Evolutionary conservation across 352 stramenopile species (phyloP).

Genomic region (Globisporangium paroecandrum): DNA sequence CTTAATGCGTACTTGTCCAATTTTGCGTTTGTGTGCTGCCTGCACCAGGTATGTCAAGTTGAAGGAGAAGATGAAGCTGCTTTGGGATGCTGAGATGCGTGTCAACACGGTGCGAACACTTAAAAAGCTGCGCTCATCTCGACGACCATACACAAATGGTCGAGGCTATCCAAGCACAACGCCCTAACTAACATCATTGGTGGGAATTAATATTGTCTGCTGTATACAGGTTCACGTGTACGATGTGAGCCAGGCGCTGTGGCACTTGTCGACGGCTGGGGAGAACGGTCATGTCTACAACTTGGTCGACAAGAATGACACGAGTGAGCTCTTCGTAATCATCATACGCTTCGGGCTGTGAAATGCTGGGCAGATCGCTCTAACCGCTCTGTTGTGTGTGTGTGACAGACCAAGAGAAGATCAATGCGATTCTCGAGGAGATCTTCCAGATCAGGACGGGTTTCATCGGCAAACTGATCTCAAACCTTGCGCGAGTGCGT

Average conservation of each 20-base stretch:
- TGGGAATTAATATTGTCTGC: not conserved
- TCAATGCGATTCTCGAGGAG: conserved; percentile 69
- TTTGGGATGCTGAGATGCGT: conserved; percentile 85
- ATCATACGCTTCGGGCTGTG: not conserved
- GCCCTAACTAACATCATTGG: not conserved
- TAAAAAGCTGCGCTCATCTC: not conserved
- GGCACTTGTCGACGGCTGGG: conserved; percentile 61
- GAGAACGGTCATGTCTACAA: conserved; percentile 73
- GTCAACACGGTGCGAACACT: conserved; percentile 68
- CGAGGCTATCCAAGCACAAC: conserved; percentile 1
- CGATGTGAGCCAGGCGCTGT: conserved; percentile 76
- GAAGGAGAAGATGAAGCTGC: conserved; percentile 85
- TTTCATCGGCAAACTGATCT: conserved; percentile 85
- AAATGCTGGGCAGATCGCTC: not conserved
- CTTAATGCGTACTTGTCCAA: not conserved
- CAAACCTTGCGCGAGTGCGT: conserved; percentile 64
- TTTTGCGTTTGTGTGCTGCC: not conserved
- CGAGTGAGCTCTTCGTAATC: conserved; percentile 42
- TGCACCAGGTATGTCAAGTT: conserved; percentile 69
- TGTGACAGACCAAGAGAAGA: conserved; percentile 64
- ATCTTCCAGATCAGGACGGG: conserved; percentile 82
- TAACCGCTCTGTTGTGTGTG: not conserved
- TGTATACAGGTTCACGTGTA: conserved; percentile 64
- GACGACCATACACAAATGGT: not conserved
- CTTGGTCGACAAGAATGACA: conserved; percentile 84